Evolutionary conservation across 208 protist species (phyloP), one percentile per base, ranked within the genome.

Genomic region (Acanthamoeba triangularis): DNA sequence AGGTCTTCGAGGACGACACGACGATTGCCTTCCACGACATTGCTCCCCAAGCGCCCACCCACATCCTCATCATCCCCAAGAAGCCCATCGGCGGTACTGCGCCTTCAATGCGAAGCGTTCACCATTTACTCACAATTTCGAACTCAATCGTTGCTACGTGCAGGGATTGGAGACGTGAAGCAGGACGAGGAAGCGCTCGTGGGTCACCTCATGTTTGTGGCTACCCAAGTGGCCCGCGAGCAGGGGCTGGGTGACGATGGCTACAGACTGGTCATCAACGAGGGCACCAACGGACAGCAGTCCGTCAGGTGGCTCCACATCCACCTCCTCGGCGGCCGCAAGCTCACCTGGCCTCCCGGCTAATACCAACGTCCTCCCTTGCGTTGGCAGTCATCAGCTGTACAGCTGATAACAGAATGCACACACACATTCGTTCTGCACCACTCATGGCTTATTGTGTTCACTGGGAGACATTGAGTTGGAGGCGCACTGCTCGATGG

Each of bases 251-350:
- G 14, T 11, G 61, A 92, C 41, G 87, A 93, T 59, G 63, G 65
- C 69, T 97, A 56, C 72, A 74, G 59, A 7, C 69, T 76, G 3
- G 98, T 98, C 49, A 97, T 98, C 63, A 98, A 98, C 94, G 97
- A 98, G 92, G 98, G 98, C 84, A 76, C 87, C 44, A 41, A 97
- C 8, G 97, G 90, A 13, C 80, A 93, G 65, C 98, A 98, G 95
- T 97, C 96, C 23, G 97, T 98, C 47, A 96, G 97, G 69, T 97
- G 97, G 91, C 90, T 98, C 25, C 98, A 98, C 72, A 82, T 98
- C 59, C 98, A 98, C 94, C 80, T 98, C 28, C 94, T 98, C 54
- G 98, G 97, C 59, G 96, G 97, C 37, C 93, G 96, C 93, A 92
- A 97, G 95, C 18, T 98, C 25, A 80, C 11, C 10, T 98, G 97